Evolutionary conservation across 495 filamentous ascomycete species (phyloP).

Genomic region (Lepidopterella palustris): DNA sequence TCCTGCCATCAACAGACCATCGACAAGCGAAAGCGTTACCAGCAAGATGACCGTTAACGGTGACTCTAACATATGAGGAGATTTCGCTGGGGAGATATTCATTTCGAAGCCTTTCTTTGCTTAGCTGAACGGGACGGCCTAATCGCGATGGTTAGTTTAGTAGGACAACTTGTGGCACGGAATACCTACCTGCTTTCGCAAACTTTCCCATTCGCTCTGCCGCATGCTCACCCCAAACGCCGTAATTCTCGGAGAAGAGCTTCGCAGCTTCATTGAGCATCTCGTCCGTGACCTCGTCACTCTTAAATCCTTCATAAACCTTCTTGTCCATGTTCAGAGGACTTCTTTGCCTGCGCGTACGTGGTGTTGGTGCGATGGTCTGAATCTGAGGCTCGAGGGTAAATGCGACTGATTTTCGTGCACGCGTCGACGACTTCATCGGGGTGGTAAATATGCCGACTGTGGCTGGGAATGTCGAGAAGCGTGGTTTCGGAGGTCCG

Average conservation of each 20-base stretch:
- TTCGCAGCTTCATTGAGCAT: slow-evolving; percentile 33
- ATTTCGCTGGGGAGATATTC: slow-evolving; percentile 23
- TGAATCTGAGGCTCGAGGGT: slow-evolving; percentile 6
- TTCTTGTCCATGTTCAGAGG: slow-evolving; percentile 13
- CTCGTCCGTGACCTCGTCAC: slow-evolving; percentile 27
- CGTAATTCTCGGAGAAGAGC: slow-evolving; percentile 37
- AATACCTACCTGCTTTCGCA: slow-evolving; percentile 20
- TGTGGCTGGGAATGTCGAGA: slow-evolving; percentile 7
- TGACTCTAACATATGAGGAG: slow-evolving; percentile 31
- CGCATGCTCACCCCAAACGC: slow-evolving; percentile 31
- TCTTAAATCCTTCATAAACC: slow-evolving; percentile 24
- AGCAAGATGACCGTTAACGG: slow-evolving; percentile 32
- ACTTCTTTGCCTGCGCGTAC: slow-evolving; percentile 2
- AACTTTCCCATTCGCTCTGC: slow-evolving; percentile 15
- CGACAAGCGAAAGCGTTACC: slow-evolving; percentile 38
- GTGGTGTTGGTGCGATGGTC: slow-evolving; percentile 1
- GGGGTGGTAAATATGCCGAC: slow-evolving; percentile 12
- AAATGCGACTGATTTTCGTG: slow-evolving; percentile 11
- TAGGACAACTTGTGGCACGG: slow-evolving; percentile 4
- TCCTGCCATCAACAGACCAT: slow-evolving; percentile 27
- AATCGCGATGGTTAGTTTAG: slow-evolving; percentile 10
- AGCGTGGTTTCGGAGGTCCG: slow-evolving; percentile 8
- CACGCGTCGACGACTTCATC: slow-evolving; percentile 11
- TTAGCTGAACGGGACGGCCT: slow-evolving; percentile 31
- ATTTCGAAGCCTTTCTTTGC: slow-evolving; percentile 22